Evolutionary conservation across 129 eudicot species (phyloP), one percentile per base, ranked within the genome.

Genomic region (Artemisia argyi): DNA sequence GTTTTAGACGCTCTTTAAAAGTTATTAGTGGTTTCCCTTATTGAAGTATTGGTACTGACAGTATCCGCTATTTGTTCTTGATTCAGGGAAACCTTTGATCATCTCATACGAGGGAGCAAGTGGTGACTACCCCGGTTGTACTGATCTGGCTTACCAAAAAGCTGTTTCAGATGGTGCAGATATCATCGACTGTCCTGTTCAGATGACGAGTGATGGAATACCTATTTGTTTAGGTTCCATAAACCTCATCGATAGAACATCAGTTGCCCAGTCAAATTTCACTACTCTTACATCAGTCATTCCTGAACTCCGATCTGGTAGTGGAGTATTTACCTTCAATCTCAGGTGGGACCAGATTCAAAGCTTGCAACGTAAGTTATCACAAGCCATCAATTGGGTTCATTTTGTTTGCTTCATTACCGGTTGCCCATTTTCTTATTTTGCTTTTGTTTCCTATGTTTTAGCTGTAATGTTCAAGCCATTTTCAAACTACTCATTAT

Each of bases 141-240:
- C 97, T 18, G 85, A 95, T 76, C 3, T 67, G 76, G 96, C 97
- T 20, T 90, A 95, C 63, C 19, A 56, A 5, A 76, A 65, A 52
- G 99, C 99, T 22, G 83, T 88, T 79, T 44, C 85, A 58, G 99
- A 95, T 81, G 99, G 97, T 20, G 97, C 78, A 51, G 97, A 95
- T 79, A 75, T 90, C 15, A 84, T 95, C 65, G 97, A 88, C 67
- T 95, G 97, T 78, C 89, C 97, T 39, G 96, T 90, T 76, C 99
- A 95, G 76, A 80, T 95, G 80, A 76, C 96, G 14, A 83, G 76
- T 52, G 97, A 95, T 61, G 83, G 94, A 30, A 70, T 84, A 67
- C 96, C 99, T 49, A 81, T 95, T 71, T 95, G 99, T 81, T 78
- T 90, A 66, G 97, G 96, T 53, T 88, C 93, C 18, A 85, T 86